These are phyloP conservation scores for Arachnomyces sp. DNA, from an alignment of 2,329 filamentous ascomycete species.

Conservation along the genomic window DNA sequence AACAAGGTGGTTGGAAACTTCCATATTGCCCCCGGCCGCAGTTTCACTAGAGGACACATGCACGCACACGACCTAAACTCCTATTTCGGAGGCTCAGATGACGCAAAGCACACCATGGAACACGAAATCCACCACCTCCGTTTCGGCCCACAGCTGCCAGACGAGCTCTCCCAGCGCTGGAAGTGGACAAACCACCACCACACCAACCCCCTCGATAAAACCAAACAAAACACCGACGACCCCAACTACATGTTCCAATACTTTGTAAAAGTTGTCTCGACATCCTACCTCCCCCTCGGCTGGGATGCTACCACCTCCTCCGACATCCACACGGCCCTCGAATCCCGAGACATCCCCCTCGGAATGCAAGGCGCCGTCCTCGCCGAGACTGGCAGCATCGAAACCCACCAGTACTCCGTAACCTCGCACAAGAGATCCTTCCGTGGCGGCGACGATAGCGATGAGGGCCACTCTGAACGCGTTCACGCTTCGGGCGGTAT, in stretches of 20 bases:
- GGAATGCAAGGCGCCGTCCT: slow-evolving; percentile 61
- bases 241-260: slow-evolving; percentile 96
- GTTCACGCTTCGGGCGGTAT: slow-evolving; percentile 86
- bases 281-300: slow-evolving; percentile 84
- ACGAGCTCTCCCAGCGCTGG: slow-evolving; percentile 50
- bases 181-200: slow-evolving; percentile 86
- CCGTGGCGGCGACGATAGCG: slow-evolving; percentile 69
- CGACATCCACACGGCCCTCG: slow-evolving; percentile 27
- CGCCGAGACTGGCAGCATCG: slow-evolving; percentile 66
- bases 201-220: slow-evolving; percentile 75
- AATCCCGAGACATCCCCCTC: slow-evolving; percentile 51
- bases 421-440: slow-evolving; percentile 92
- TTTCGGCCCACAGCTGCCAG: slow-evolving; percentile 85
- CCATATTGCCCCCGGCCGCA: slow-evolving; percentile 91
- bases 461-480: slow-evolving; percentile 85
- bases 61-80: slow-evolving; percentile 97
- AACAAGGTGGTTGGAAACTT: slow-evolving; percentile 99
- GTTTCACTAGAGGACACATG: slow-evolving; percentile 93
- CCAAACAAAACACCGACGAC: slow-evolving; percentile 67
- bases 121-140: slow-evolving; percentile 82
- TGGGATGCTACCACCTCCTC: slow-evolving; percentile 58
- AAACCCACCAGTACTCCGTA: slow-evolving; percentile 97
- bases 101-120: slow-evolving; percentile 72
- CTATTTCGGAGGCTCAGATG: slow-evolving; percentile 69
- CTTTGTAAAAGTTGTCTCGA: slow-evolving; percentile 96